These are phyloP conservation scores for Zoysia pacifica DNA, from an alignment of 176 grass and related monocot genomes.

Conservation along the genomic window DNA sequence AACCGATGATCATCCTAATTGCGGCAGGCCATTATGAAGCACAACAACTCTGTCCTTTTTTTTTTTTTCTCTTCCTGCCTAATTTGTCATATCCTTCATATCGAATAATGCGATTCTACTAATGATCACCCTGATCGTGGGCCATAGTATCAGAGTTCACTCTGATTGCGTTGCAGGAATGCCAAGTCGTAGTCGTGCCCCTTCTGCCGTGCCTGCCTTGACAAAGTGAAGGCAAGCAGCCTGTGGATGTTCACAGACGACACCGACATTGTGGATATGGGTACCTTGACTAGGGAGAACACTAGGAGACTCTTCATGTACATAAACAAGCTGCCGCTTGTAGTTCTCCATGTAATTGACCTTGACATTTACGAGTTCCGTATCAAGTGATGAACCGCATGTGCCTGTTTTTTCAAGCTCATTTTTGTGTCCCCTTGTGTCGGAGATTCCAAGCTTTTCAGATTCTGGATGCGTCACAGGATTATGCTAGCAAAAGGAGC, in stretches of 20 bases:
- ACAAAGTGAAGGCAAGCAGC: constrained; percentile 47
- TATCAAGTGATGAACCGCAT: constrained; percentile 35
- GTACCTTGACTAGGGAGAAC: constrained; percentile 56
- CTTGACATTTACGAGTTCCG: constrained; percentile 56
- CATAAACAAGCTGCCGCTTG: constrained; percentile 66
- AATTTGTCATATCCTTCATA: constrained; percentile 1
- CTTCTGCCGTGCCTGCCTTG: constrained; percentile 60
- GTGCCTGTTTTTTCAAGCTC: neutral
- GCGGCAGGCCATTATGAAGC: neutral
- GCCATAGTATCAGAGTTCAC: neutral
- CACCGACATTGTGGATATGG: constrained; percentile 55
- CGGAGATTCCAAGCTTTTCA: neutral
- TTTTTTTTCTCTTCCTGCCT: neutral
- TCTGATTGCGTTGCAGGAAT: constrained; percentile 41
- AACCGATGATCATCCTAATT: too few relatives aligned
- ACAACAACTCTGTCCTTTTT: neutral
- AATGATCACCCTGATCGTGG: neutral
- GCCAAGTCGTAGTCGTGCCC: constrained; percentile 62
- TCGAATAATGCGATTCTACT: neutral
- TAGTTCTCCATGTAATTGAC: constrained; percentile 57
- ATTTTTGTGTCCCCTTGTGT: neutral
- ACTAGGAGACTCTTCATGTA: constrained; percentile 59
- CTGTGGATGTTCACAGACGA: constrained; percentile 54
- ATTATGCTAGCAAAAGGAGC: too few relatives aligned
- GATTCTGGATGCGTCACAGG: neutral